These are phyloP conservation scores for Fusarium caatingaense DNA, from an alignment of 2,329 filamentous ascomycete genomes.

Conservation along the genomic window DNA sequence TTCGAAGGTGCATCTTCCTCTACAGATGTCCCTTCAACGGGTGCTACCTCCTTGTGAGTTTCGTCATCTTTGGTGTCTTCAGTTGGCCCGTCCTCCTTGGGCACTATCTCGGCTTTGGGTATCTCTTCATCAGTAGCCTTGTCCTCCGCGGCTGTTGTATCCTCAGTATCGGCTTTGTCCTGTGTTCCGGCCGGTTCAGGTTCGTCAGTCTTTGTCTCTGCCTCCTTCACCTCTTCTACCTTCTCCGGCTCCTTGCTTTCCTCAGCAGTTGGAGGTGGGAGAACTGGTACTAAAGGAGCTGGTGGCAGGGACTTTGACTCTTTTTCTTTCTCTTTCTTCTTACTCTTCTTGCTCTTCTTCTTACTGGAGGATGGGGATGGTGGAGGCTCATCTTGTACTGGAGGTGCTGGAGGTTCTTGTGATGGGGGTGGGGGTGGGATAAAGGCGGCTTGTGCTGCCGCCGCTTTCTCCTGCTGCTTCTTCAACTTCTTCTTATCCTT, in stretches of 20 bases:
- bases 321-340: constrained; percentile 36
- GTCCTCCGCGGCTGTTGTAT: constrained; percentile 12
- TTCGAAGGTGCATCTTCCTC: constrained; percentile 7
- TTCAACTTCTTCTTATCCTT: constrained; percentile 40
- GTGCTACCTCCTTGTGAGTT: constrained; percentile 17
- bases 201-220: constrained; percentile 25
- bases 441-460: constrained; percentile 13
- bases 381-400: constrained; percentile 19
- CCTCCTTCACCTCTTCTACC: constrained; percentile 30
- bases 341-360: constrained; percentile 43
- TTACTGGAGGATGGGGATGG: constrained; percentile 21
- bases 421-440: constrained; percentile 14
- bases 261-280: constrained; percentile 12
- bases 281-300: constrained; percentile 11
- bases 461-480: constrained; percentile 28
- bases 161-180: constrained; percentile 20
- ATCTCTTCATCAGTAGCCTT: constrained; percentile 12
- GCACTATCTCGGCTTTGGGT: constrained; percentile 2
- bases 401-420: constrained; percentile 26
- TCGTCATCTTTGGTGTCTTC: constrained; percentile 17
- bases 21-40: constrained; percentile 10
- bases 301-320: constrained; percentile 12
- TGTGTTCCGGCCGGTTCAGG: constrained; percentile 23
- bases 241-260: constrained; percentile 35
- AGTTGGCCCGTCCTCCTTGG: constrained; percentile 15